Evolutionary conservation across 139 green algal species (phyloP), one percentile per base, ranked within the genome.

Genomic region (Chlorella ohadii): DNA sequence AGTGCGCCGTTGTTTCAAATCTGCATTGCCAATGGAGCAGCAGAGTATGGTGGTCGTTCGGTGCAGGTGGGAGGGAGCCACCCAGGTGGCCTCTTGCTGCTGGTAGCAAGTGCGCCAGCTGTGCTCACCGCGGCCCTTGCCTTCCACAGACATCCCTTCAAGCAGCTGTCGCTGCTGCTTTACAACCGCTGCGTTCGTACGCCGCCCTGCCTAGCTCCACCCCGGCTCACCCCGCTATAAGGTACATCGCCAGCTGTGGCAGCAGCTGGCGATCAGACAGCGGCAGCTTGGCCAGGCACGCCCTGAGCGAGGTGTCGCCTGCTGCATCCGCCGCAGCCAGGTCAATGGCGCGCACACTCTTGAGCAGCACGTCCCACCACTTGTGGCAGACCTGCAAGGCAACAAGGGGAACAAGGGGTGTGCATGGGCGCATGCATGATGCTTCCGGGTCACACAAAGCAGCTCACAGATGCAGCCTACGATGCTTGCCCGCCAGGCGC

Each of bases 1-100:
- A 38, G 75, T 81, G 75, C 15, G 75, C 56, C 1, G 75, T 81
- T n/a, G 75, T 81, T 56, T 81, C 75, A 81, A 81, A 81, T 20
- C 75, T 81, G 75, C 75, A 55, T 44, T 28, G 44, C 7, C 51
- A 59, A 17, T 3, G 3, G 3, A 16, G 9, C 28, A 33, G 61
- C 6, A 38, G 34, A 16, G 6, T 4, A 28, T n/a, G n/a, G n/a
- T n/a, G n/a, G n/a, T n/a, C n/a, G n/a, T n/a, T n/a, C n/a, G n/a
- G n/a, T n/a, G n/a, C n/a, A n/a, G n/a, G n/a, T n/a, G n/a, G n/a
- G n/a, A n/a, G n/a, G n/a, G n/a, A n/a, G n/a, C n/a, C n/a, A n/a
- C n/a, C n/a, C n/a, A n/a, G n/a, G n/a, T n/a, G n/a, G n/a, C n/a
- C n/a, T n/a, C n/a, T n/a, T n/a, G n/a, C n/a, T n/a, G n/a, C n/a